Evolutionary conservation across 192 early-diverging fungal genomes (phyloP), one percentile per base, ranked within the genome.

Genomic region (Umbelopsis sp.): DNA sequence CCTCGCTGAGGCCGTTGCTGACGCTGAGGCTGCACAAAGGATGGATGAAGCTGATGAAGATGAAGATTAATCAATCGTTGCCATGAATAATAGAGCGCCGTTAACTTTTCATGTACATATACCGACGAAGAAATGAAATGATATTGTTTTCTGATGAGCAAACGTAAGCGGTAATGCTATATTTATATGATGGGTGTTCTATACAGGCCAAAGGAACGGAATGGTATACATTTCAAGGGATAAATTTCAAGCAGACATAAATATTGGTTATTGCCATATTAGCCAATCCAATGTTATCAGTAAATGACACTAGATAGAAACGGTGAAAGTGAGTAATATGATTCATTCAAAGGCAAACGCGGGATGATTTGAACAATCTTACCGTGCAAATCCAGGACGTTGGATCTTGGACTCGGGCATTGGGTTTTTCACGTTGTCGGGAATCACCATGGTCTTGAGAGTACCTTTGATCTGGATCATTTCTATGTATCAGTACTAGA

Each of bases 361-460:
- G 12, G 17, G 22, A 62, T 62, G 31, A 3, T n/a, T n/a, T n/a
- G n/a, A n/a, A n/a, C n/a, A 62, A 17, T 34, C 26, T 32, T 62
- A 62, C 56, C 74, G 66, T 32, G 75, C 79, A 68, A 76, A 74
- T 24, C 75, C 74, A 32, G 79, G 79, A 43, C 79, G 72, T 62
- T 77, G 72, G 2, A 81, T 44, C 14, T 73, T 77, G 7, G 77
- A 50, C 24, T 71, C 53, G 1, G 67, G 68, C 72, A 81, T 73
- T 11, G 79, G 79, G 51, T 66, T 59, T 20, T 47, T 52, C 1
- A 74, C 74, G 38, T 73, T 44, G 25, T 77, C 73, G 1, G 79
- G 72, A 24, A 81, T 81, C 9, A 81, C 66, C 75, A 81, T 71
- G 24, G 79, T 66, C 24, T 81, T 81, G 22, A 81, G 65, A 26